These are phyloP conservation scores for Gossypium davidsonii DNA, from an alignment of 441 rosid species.

Conservation along the genomic window DNA sequence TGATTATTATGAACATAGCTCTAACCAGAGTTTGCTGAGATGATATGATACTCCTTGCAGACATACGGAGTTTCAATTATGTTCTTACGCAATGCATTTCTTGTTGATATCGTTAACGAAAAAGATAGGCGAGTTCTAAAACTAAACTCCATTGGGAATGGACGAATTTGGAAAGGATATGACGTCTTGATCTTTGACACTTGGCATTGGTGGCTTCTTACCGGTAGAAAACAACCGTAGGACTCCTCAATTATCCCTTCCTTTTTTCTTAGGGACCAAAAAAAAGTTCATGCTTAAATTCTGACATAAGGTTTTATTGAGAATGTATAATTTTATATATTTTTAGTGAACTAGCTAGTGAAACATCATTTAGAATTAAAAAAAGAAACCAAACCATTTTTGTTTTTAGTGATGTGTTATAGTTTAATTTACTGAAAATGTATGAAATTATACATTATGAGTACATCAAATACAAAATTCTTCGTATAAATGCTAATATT, in stretches of 20 bases:
- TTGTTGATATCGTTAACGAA: constrained; percentile 15
- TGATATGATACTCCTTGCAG: neutral
- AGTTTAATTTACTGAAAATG: too few relatives aligned
- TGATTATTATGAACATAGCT: too few relatives aligned
- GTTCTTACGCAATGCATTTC: constrained; percentile 21
- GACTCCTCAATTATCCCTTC: neutral
- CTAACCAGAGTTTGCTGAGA: neutral
- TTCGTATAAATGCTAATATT: neutral
- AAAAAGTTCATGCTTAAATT: too few relatives aligned
- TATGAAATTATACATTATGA: neutral
- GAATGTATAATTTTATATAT: too few relatives aligned
- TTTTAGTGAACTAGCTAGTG: too few relatives aligned
- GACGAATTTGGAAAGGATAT: constrained; percentile 38
- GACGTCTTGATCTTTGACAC: constrained; percentile 57
- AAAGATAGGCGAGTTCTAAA: constrained; percentile 39
- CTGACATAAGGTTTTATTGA: too few relatives aligned
- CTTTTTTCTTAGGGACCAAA: too few relatives aligned
- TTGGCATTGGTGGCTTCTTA: constrained; percentile 94
- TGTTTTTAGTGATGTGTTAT: too few relatives aligned
- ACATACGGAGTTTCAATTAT: constrained; percentile 15
- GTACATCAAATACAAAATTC: neutral
- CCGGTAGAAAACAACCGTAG: constrained; percentile 58
- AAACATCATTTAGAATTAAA: too few relatives aligned
- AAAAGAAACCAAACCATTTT: too few relatives aligned
- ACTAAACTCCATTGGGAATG: constrained; percentile 39